Conservation (phyloP, 768 basidiomycete species). For the Hemileccinum impolitum region DNA sequence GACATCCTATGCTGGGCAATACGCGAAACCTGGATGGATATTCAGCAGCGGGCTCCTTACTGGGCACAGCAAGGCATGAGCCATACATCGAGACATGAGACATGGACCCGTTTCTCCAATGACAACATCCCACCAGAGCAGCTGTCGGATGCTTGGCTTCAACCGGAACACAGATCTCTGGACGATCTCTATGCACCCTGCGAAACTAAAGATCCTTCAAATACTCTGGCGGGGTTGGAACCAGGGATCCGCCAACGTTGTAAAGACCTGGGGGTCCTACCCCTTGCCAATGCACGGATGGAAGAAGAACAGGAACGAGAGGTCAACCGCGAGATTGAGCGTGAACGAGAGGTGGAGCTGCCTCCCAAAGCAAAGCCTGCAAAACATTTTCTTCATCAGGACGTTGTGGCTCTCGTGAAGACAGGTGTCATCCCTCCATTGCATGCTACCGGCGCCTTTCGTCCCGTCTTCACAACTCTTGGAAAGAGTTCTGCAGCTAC, state of each 20-base stretch:
- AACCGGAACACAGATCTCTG: conserved; percentile 34
- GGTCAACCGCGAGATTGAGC: background rate
- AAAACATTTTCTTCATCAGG: conserved; percentile 1
- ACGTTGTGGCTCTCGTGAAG: background rate
- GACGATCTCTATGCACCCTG: conserved; percentile 30
- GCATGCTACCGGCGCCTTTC: background rate
- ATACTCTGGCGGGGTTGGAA: background rate
- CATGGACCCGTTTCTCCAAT: conserved; percentile 11
- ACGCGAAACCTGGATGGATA: conserved; percentile 39
- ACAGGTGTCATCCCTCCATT: background rate
- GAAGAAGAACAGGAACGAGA: conserved; percentile 43
- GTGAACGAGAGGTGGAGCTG: background rate
- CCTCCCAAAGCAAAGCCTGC: background rate
- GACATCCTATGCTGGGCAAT: conserved; percentile 45
- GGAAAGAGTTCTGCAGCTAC: background rate
- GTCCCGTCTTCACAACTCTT: background rate
- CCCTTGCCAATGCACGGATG: conserved; percentile 17
- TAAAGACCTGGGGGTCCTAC: conserved; percentile 6
- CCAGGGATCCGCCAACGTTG: conserved; percentile 8
- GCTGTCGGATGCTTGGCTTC: conserved; percentile 31
- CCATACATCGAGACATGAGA: conserved; percentile 2
- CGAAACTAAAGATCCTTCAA: background rate
- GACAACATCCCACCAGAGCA: background rate
- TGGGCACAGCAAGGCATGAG: conserved; percentile 38
- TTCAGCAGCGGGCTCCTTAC: conserved; percentile 35